Percentiles rank a stretch among this genome's conserved stretches.
These are phyloP conservation scores for Novymonas esmeraldas DNA, from an alignment of 208 protist species.

Conservation along the genomic window DNA sequence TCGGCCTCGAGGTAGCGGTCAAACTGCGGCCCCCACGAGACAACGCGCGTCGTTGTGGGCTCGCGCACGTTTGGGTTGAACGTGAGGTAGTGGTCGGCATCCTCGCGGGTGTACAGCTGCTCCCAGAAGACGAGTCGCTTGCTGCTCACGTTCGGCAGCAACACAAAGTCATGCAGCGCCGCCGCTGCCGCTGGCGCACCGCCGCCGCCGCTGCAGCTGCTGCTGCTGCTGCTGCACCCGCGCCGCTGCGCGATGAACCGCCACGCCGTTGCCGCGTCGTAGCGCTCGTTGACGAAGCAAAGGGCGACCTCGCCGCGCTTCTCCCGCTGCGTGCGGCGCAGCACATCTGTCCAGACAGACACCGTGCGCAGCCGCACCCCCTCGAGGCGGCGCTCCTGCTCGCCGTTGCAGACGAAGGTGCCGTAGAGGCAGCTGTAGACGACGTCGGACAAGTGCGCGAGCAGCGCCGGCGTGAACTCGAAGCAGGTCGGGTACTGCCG, in stretches of 20 bases:
- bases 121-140: slow-evolving; percentile 83
- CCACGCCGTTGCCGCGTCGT: slow-evolving; percentile 74
- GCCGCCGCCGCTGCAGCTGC: neutral
- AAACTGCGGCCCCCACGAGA: slow-evolving; percentile 54
- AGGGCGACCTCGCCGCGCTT: slow-evolving; percentile 51
- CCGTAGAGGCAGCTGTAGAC: slow-evolving; percentile 87
- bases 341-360: slow-evolving; percentile 81
- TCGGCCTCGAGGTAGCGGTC: slow-evolving; percentile 54
- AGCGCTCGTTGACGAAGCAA: slow-evolving; percentile 66
- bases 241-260: slow-evolving; percentile 42
- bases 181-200: neutral
- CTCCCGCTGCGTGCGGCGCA: slow-evolving; percentile 51
- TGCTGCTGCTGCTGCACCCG: neutral
- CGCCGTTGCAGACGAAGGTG: slow-evolving; percentile 86
- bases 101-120: slow-evolving; percentile 50
- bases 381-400: slow-evolving; percentile 80
- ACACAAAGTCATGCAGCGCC: slow-evolving; percentile 22
- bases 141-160: slow-evolving; percentile 67
- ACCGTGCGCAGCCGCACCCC: slow-evolving; percentile 64
- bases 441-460: slow-evolving; percentile 86
- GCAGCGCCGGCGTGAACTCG: slow-evolving; percentile 93
- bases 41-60: slow-evolving; percentile 14
- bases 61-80: slow-evolving; percentile 31
- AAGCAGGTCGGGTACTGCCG: slow-evolving; percentile 93
- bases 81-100: slow-evolving; percentile 36